Evolutionary conservation across 2,329 filamentous ascomycete genomes (phyloP).

Genomic region (Diaporthe ampelina): DNA sequence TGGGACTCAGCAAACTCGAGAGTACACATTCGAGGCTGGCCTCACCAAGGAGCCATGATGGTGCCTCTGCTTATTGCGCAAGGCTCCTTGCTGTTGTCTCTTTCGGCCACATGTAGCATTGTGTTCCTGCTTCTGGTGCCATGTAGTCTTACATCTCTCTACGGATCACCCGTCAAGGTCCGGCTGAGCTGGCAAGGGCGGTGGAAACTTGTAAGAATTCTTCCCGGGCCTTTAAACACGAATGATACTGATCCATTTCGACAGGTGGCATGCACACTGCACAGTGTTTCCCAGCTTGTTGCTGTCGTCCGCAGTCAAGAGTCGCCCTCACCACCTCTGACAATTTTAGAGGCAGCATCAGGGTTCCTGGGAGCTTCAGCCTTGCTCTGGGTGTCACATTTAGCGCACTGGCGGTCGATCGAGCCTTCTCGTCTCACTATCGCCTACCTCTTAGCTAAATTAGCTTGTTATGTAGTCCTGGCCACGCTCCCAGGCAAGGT

Average conservation of each 20-base stretch:
- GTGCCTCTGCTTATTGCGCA: not conserved
- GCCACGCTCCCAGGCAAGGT: conserved; percentile 33
- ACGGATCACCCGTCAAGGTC: conserved; percentile 26
- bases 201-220: conserved; percentile 21
- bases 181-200: conserved; percentile 27
- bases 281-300: not conserved
- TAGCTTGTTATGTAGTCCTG: conserved; percentile 43
- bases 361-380: conserved; percentile 33
- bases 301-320: not conserved
- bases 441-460: conserved; percentile 45
- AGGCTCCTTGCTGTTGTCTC: not conserved
- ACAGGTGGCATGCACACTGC: not conserved
- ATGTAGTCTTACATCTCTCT: conserved; percentile 6
- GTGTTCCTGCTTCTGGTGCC: conserved; percentile 29
- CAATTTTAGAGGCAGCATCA: not conserved
- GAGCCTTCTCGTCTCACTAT: conserved; percentile 44
- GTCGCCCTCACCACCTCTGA: not conserved
- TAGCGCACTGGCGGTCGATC: conserved; percentile 44
- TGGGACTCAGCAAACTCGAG: not conserved
- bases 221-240: not conserved
- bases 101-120: not conserved
- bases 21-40: not conserved
- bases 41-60: not conserved
- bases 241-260: not conserved
- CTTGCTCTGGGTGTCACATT: conserved; percentile 41